Conservation (phyloP, 139 green algal species). For the Chlamydomonas schloesseri region DNA sequence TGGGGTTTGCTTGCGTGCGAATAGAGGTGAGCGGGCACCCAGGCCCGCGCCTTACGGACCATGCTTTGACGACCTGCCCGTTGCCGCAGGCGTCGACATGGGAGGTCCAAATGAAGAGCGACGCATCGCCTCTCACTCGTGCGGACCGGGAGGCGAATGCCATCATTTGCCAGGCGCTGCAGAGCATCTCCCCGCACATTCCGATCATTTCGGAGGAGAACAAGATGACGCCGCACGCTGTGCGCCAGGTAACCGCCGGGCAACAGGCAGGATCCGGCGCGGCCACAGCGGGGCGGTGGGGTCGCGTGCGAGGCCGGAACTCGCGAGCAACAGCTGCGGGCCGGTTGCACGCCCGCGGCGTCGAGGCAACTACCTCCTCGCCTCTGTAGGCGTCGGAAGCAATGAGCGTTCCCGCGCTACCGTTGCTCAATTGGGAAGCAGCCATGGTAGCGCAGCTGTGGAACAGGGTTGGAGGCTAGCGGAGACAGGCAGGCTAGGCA, state of each 20-base stretch:
- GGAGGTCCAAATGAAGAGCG: conserved; percentile 82
- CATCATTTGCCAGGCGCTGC: conserved; percentile 78
- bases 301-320: no score
- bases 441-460: no score
- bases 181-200: conserved; percentile 77
- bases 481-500: no score
- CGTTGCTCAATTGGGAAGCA: no score
- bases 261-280: no score
- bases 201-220: conserved; percentile 93
- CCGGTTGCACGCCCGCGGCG: no score
- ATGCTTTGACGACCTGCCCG: not conserved
- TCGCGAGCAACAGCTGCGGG: no score
- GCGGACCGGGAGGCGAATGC: conserved; percentile 84
- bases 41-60: not conserved
- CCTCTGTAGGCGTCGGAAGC: no score
- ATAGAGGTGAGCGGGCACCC: conserved; percentile 36
- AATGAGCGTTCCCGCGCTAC: no score
- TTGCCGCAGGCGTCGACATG: conserved; percentile 43
- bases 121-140: conserved; percentile 82
- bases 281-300: no score
- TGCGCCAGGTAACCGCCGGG: conserved; percentile 77
- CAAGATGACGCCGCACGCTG: conserved; percentile 66
- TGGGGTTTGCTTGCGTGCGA: conserved; percentile 45
- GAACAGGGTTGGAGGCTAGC: no score
- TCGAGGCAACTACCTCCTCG: no score